These are phyloP conservation scores for Acanthamoeba royreba DNA, from an alignment of 208 protist species.

Conservation along the genomic window DNA sequence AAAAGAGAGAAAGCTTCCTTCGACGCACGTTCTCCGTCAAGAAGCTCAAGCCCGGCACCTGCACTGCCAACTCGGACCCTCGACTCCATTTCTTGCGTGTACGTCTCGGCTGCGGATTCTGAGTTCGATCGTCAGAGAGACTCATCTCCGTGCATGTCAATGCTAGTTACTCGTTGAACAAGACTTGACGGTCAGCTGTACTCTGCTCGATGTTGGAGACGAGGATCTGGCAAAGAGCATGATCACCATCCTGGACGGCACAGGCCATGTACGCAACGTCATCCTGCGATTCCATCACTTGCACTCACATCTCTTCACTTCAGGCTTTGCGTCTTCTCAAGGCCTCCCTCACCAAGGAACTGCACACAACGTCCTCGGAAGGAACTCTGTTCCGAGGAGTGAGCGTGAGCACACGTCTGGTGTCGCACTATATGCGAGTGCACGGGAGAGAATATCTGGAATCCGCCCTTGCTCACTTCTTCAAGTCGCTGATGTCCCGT, in stretches of 20 bases:
- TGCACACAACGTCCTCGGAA: neutral
- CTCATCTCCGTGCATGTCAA: neutral
- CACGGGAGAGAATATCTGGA: neutral
- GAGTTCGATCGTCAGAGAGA: neutral
- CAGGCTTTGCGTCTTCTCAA: too few relatives aligned
- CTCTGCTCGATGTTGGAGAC: neutral
- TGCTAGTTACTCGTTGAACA: neutral
- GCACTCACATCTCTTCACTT: too few relatives aligned
- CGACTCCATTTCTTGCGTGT: neutral
- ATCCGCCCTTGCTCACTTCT: neutral
- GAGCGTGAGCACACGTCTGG: neutral
- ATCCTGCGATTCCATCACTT: too few relatives aligned
- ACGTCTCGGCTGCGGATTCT: neutral
- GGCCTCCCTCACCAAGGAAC: neutral
- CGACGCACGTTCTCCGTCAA: slow-evolving; percentile 7
- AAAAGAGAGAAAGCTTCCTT: slow-evolving; percentile 2
- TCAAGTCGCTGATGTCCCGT: neutral
- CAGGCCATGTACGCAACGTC: neutral
- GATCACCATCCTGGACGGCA: neutral
- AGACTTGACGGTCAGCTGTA: neutral
- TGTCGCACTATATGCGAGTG: neutral
- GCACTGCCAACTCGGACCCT: neutral
- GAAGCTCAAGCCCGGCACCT: neutral
- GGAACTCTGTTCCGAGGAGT: neutral
- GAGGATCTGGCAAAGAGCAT: neutral